phyloP scores from a whole-genome alignment of 2,329 filamentous ascomycete genomes.

The Davidsoniella virescens region DNA sequence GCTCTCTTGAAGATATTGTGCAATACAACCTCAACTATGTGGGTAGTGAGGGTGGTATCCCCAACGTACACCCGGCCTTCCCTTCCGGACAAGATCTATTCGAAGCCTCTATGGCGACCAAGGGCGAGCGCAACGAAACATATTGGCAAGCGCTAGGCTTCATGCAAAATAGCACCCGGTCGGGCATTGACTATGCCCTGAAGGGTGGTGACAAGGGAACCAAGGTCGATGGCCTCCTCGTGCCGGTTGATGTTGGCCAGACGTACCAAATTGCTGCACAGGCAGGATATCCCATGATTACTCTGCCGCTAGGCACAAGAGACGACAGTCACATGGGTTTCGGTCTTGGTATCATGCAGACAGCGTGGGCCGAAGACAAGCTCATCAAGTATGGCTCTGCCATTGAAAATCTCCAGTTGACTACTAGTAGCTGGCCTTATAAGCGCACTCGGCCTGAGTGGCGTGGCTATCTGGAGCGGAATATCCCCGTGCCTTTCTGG shows the following conservation, averaged over 20 bases:
- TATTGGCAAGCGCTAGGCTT: slow-evolving; percentile 53
- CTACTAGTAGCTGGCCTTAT: slow-evolving; percentile 24
- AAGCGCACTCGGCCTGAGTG: slow-evolving; percentile 35
- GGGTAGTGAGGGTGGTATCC: slow-evolving; percentile 49
- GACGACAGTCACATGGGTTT: slow-evolving; percentile 21
- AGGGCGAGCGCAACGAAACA: slow-evolving; percentile 44
- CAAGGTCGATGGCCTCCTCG: slow-evolving; percentile 44
- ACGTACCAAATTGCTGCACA: slow-evolving; percentile 56
- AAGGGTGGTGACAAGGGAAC: slow-evolving; percentile 20
- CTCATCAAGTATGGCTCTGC: slow-evolving; percentile 46
- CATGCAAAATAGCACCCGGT: slow-evolving; percentile 39
- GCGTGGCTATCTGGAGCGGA: slow-evolving; percentile 32
- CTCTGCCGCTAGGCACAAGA: slow-evolving; percentile 45
- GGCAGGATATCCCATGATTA: slow-evolving; percentile 59
- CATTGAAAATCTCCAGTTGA: slow-evolving; percentile 41
- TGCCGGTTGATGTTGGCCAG: slow-evolving; percentile 52
- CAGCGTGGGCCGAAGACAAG: slow-evolving; percentile 41
- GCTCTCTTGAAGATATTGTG: slow-evolving; percentile 48
- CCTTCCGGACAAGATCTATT: slow-evolving; percentile 57
- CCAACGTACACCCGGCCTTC: slow-evolving; percentile 43
- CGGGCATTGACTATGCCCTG: slow-evolving; percentile 56
- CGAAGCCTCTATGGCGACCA: slow-evolving; percentile 42
- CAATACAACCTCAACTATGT: slow-evolving; percentile 47
- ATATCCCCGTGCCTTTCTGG: slow-evolving; percentile 25
- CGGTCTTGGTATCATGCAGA: slow-evolving; percentile 40